These are phyloP conservation scores for Amaranthus cruentus DNA, from an alignment of 148 eudicot species.

Conservation along the genomic window DNA sequence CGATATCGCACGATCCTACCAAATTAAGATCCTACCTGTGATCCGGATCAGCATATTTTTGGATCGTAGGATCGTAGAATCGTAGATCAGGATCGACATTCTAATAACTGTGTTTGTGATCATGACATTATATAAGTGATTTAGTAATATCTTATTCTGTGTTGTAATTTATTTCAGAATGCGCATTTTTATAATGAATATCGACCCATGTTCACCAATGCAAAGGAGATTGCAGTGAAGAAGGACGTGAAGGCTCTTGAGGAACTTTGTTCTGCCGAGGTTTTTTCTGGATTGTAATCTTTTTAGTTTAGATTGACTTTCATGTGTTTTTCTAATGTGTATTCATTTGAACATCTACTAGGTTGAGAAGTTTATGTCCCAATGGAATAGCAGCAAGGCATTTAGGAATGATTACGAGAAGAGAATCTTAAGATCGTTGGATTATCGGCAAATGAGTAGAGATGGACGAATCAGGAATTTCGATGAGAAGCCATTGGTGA, in stretches of 20 bases:
- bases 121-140: too few relatives aligned
- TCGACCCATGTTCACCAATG: constrained; percentile 27
- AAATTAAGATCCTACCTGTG: too few relatives aligned
- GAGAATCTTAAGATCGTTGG: constrained; percentile 63
- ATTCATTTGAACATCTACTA: constrained; percentile 17
- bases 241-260: constrained; percentile 47
- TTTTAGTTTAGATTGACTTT: not conserved
- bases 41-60: too few relatives aligned
- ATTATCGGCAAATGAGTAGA: constrained; percentile 56
- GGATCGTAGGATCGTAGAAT: too few relatives aligned
- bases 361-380: constrained; percentile 63
- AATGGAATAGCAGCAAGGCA: constrained; percentile 53
- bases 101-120: too few relatives aligned
- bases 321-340: not conserved
- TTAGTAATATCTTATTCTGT: not conserved
- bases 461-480: constrained; percentile 75
- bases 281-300: constrained; percentile 17
- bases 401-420: constrained; percentile 69
- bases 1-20: too few relatives aligned
- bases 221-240: constrained; percentile 44
- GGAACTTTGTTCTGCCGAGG: constrained; percentile 37
- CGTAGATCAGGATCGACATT: too few relatives aligned
- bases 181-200: constrained; percentile 26
- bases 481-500: constrained; percentile 64
- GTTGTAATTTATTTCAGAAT: constrained; percentile 33